Percentiles rank a stretch among this genome's conserved stretches.
phyloP scores from a whole-genome alignment of 1,284 basidiomycete genomes.

The Cystobasidium pallidum region DNA sequence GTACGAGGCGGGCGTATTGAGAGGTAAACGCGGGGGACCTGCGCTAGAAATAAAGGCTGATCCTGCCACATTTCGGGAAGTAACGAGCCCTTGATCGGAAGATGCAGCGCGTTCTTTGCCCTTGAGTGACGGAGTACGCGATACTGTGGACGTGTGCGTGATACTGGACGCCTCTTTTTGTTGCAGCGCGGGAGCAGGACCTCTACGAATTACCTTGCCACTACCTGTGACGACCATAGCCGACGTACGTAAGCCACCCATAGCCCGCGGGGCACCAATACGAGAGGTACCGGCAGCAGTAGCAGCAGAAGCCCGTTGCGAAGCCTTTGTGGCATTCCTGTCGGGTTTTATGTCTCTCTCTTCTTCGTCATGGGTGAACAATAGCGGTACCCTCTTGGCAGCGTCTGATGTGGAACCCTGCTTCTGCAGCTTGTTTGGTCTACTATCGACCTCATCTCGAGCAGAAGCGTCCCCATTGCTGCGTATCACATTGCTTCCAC shows the following conservation, averaged over 20 bases:
- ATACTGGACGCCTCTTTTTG: not conserved
- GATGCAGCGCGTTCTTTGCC: conserved; percentile 22
- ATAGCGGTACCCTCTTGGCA: not conserved
- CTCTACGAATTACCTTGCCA: conserved; percentile 31
- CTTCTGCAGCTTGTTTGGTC: conserved; percentile 13
- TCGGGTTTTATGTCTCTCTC: not conserved
- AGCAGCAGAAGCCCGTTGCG: not conserved
- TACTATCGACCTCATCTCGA: not conserved
- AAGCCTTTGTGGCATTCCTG: not conserved
- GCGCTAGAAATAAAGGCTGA: conserved; percentile 16
- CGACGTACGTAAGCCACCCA: not conserved
- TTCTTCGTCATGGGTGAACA: conserved; percentile 20
- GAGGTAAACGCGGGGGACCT: conserved; percentile 34
- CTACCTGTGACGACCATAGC: conserved; percentile 6
- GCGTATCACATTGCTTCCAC: not conserved
- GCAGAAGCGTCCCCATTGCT: not conserved
- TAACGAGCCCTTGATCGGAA: not conserved
- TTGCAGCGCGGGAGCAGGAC: conserved; percentile 22
- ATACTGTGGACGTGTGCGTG: not conserved
- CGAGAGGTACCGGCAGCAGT: conserved; percentile 3
- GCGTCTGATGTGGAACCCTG: not conserved
- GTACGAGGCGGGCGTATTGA: conserved; percentile 36
- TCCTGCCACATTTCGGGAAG: not conserved
- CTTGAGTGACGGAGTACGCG: conserved; percentile 9
- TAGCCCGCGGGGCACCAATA: conserved; percentile 19